A percentile compares a stretch with the other conserved stretches of the same genome.
Conservation (phyloP, 2,329 filamentous ascomycete species). For the Cyphellophora attinorum region DNA sequence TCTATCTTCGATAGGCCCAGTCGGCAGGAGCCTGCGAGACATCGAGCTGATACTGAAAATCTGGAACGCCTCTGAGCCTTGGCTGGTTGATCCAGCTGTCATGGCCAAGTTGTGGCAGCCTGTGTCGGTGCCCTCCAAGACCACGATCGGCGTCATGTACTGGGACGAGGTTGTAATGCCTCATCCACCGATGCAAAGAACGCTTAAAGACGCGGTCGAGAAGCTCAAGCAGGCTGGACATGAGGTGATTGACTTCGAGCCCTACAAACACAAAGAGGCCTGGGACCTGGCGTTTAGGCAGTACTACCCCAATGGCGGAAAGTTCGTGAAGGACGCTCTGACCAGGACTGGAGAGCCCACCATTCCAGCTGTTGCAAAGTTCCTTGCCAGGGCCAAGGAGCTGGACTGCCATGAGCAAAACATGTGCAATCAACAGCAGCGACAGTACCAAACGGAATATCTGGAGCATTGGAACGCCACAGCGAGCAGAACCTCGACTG, state of each 20-base stretch:
- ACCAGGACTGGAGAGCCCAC: conserved; percentile 46
- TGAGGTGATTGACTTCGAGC: conserved; percentile 12
- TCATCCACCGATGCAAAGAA: conserved; percentile 51
- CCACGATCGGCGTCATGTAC: conserved; percentile 55
- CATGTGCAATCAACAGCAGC: conserved; percentile 35
- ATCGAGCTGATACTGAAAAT: conserved; percentile 32
- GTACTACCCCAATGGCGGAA: conserved; percentile 53
- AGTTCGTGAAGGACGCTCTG: conserved; percentile 42
- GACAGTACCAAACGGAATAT: conserved; percentile 27
- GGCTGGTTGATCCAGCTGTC: conserved; percentile 43
- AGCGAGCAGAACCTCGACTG: conserved; percentile 36
- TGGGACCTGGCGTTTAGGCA: conserved; percentile 34
- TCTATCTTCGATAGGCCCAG: conserved; percentile 42
- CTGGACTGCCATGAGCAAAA: no score
- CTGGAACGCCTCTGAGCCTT: conserved; percentile 42
- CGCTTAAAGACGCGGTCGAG: conserved; percentile 37
- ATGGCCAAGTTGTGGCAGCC: conserved; percentile 42
- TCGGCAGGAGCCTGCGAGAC: conserved; percentile 44
- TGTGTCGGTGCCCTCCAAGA: conserved; percentile 11
- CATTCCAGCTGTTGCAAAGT: conserved; percentile 22
- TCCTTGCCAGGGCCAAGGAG: conserved; percentile 28
- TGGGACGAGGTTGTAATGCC: conserved; percentile 55
- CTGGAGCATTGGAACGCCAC: conserved; percentile 38
- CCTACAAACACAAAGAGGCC: conserved; percentile 36
- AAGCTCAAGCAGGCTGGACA: conserved; percentile 26